Evolutionary conservation across 2,329 filamentous ascomycete species (phyloP).

Genomic region (Zymoseptoria tritici): DNA sequence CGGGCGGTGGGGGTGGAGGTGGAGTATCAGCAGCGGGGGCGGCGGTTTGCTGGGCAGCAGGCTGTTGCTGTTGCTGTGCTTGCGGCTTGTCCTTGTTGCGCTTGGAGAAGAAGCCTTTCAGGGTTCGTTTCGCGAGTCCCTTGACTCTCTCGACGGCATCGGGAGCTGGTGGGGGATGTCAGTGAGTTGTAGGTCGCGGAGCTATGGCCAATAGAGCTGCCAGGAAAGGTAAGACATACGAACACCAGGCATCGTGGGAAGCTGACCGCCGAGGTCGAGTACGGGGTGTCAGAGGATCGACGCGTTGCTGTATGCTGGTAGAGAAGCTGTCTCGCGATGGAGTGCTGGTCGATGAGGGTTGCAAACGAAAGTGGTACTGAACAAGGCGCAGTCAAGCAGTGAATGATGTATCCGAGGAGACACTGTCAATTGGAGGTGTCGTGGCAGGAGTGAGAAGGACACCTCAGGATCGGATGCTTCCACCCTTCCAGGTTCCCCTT

Average conservation of each 20-base stretch:
- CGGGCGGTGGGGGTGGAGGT: neutral
- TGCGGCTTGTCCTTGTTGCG: constrained; percentile 15
- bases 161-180: constrained; percentile 11
- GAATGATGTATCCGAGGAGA: neutral
- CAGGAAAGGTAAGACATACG: constrained; percentile 9
- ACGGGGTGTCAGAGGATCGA: neutral
- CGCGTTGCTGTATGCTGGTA: neutral
- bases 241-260: constrained; percentile 16
- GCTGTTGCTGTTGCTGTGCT: constrained; percentile 15
- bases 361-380: neutral
- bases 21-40: neutral
- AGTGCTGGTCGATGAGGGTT: neutral
- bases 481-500: too few species aligned
- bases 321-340: too few species aligned
- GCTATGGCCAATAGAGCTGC: neutral
- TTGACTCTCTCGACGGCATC: constrained; percentile 21
- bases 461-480: neutral
- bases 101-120: constrained; percentile 18
- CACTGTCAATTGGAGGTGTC: neutral
- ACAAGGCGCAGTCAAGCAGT: neutral
- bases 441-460: neutral
- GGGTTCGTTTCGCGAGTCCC: constrained; percentile 3
- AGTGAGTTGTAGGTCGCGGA: constrained; percentile 2
- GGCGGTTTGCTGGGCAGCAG: constrained; percentile 5
- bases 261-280: neutral